phyloP scores from a whole-genome alignment of 2,329 filamentous ascomycete genomes.

The Ambrosiella beaveri region DNA sequence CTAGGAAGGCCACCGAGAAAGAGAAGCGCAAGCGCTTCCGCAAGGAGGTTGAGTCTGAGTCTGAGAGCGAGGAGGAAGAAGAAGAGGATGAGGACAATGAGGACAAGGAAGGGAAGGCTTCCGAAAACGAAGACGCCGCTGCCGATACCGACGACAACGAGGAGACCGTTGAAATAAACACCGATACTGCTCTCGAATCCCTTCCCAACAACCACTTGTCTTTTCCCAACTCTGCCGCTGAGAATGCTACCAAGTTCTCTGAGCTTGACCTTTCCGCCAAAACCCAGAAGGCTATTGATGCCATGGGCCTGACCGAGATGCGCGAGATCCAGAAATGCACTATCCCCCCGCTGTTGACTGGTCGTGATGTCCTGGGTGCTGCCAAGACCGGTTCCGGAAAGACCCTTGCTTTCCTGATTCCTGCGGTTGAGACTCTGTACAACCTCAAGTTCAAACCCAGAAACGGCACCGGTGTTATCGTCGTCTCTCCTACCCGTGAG shows the following conservation, averaged over 20 bases:
- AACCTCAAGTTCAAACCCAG: slow-evolving; percentile 85
- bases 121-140: slow-evolving; percentile 14
- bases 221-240: slow-evolving; percentile 38
- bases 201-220: slow-evolving; percentile 27
- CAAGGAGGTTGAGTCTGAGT: slow-evolving; percentile 15
- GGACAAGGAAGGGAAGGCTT: slow-evolving; percentile 15
- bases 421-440: slow-evolving; percentile 82
- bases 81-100: slow-evolving; percentile 14
- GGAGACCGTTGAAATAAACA: slow-evolving; percentile 13
- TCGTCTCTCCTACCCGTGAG: slow-evolving; percentile 86
- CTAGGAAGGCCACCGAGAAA: slow-evolving; percentile 18
- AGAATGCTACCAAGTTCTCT: slow-evolving; percentile 52
- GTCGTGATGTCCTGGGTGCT: slow-evolving; percentile 81
- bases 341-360: slow-evolving; percentile 76
- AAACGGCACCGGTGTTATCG: slow-evolving; percentile 81
- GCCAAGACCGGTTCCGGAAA: slow-evolving; percentile 95
- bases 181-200: slow-evolving; percentile 16
- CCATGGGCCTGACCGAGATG: slow-evolving; percentile 91
- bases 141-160: slow-evolving; percentile 6
- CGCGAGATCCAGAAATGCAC: slow-evolving; percentile 81
- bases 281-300: slow-evolving; percentile 71
- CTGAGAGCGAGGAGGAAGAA: slow-evolving; percentile 14
- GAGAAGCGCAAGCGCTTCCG: slow-evolving; percentile 18
- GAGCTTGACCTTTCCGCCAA: slow-evolving; percentile 76
- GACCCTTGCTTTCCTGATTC: slow-evolving; percentile 85